Base-by-base conservation (phyloP, 441 rosid genomes). In the Euphorbia schlechtendalii region DNA sequence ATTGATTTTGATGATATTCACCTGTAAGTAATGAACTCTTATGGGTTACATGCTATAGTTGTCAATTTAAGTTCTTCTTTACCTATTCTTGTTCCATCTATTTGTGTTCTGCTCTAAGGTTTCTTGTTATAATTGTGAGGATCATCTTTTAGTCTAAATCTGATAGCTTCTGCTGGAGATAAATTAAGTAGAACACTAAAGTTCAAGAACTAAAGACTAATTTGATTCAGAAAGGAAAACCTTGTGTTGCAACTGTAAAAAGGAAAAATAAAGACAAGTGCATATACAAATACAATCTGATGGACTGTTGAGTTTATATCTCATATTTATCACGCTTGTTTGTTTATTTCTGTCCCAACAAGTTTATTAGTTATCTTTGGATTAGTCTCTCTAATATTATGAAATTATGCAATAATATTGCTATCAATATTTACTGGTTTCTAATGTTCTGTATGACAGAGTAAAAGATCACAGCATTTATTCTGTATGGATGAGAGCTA, bases 391-490 rank as follows among this genome's bases (percentile, higher is more conserved):
- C 20, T 24, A 32, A 15, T 10, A 21, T 40, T 28, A 18, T 6
- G 28, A 10, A 34, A 24, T 52, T 6, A 36, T 21, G 43, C 25
- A 10, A 14, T 59, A 17, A 34, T 3, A 0, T 21, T 18, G 20
- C 43, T 18, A 49, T 32, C 8, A 8, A 8, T n/a, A 11, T 20
- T 17, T 6, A 20, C 40, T 38, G 18, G 27, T n/a, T 8, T 64
- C 46, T 54, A 4, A 3, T 20, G 41, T 60, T 25, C 38, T 24
- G 27, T 13, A 18, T 13, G 32, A 64, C 78, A 87, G 95, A 46
- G 82, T 87, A 54, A 80, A 78, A 76, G 87, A 80, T 27, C 70
- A 73, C 60, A 78, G 92, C 41, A 76, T 82, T 46, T 90, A 84
- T 56, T 75, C 77, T 64, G 70, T 75, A 17, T 87, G 95, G 92